A percentile compares a stretch with the other conserved stretches of the same genome.
phyloP scores from a whole-genome alignment of 305 asterid species.

The Fraxinus sp. region DNA sequence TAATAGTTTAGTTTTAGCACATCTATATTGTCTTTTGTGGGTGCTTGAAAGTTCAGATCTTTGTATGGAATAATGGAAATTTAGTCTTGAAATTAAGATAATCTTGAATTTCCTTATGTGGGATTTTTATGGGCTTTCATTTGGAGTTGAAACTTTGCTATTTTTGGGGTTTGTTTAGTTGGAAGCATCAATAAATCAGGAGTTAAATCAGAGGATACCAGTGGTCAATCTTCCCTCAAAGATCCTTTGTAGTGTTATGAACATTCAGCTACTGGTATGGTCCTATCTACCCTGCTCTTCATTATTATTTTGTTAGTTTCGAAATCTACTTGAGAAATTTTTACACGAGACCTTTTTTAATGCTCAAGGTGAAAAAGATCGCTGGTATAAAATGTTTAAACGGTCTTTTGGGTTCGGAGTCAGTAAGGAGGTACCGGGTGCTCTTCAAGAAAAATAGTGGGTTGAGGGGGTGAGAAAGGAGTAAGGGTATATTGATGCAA shows the following conservation, averaged over 20 bases:
- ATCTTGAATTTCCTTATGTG: neutral
- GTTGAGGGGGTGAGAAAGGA: neutral
- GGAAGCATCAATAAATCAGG: slow-evolving; percentile 92
- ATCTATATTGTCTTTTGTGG: neutral
- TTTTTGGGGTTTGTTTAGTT: slow-evolving; percentile 46
- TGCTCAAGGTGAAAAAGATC: neutral
- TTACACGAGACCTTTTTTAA: neutral
- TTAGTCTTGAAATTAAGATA: slow-evolving; percentile 14
- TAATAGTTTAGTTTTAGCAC: neutral
- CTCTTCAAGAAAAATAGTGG: neutral
- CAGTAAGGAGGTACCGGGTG: neutral
- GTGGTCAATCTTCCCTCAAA: slow-evolving; percentile 68
- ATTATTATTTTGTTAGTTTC: neutral
- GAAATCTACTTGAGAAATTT: neutral
- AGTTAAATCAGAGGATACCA: slow-evolving; percentile 61
- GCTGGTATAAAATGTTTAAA: neutral
- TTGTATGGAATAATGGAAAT: slow-evolving; percentile 19
- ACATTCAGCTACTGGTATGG: slow-evolving; percentile 67
- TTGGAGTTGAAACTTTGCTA: slow-evolving; percentile 23
- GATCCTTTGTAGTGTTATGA: slow-evolving; percentile 67
- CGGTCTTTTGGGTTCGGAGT: neutral
- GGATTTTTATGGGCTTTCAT: slow-evolving; percentile 20
- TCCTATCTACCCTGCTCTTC: neutral
- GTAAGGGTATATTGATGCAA: neutral
- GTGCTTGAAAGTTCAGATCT: slow-evolving; percentile 29